Evolutionary conservation across 2,329 filamentous ascomycete species (phyloP).

Genomic region (Periconia sp.): DNA sequence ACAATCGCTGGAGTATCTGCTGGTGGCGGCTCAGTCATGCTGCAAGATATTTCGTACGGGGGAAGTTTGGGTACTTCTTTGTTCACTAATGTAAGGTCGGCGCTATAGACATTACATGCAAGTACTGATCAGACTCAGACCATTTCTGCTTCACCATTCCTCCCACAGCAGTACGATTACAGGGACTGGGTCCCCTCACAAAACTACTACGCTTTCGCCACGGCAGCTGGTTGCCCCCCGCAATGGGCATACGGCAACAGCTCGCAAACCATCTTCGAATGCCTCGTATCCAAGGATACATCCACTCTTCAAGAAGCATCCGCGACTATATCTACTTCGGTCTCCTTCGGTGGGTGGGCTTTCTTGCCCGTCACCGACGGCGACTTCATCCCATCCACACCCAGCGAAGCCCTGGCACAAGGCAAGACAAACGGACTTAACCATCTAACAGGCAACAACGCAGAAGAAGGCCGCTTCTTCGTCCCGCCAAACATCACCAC

Average conservation of each 20-base stretch:
- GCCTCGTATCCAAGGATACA: conserved; percentile 42
- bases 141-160: conserved; percentile 52
- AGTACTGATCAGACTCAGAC: conserved; percentile 5
- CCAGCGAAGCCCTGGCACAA: conserved; percentile 40
- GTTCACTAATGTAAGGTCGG: conserved; percentile 36
- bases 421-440: conserved; percentile 44
- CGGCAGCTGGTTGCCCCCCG: conserved; percentile 29
- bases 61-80: conserved; percentile 34
- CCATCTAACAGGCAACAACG: conserved; percentile 48
- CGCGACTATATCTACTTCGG: conserved; percentile 34
- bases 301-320: conserved; percentile 43
- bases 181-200: conserved; percentile 49
- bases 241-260: conserved; percentile 18
- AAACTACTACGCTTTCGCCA: conserved; percentile 50
- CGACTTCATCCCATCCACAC: conserved; percentile 40
- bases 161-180: conserved; percentile 57
- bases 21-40: conserved; percentile 27
- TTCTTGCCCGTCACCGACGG: conserved; percentile 51
- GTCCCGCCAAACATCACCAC: conserved; percentile 48
- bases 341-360: conserved; percentile 45
- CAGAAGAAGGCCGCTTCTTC: conserved; percentile 54
- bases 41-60: conserved; percentile 37
- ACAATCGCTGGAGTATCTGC: conserved; percentile 44
- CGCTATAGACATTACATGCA: neutral
- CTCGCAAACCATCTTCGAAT: conserved; percentile 45